Evolutionary conservation across 2,329 filamentous ascomycete genomes (phyloP).

Genomic region (Phyllosticta citribraziliensis): DNA sequence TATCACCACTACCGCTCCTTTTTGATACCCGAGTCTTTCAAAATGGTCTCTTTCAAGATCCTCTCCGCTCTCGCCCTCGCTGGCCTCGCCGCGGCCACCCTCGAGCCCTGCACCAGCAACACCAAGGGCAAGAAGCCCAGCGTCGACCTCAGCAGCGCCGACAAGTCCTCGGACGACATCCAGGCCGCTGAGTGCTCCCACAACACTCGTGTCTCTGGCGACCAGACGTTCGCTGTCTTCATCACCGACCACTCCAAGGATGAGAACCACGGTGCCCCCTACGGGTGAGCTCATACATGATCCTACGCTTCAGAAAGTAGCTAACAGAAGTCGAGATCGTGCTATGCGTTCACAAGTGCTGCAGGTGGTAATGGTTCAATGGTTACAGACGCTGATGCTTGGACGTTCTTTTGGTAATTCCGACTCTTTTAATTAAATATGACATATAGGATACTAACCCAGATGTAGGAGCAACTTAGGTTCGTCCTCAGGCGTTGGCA

Average conservation of each 20-base stretch:
- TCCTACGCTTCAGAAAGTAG: neutral
- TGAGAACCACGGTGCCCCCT: constrained; percentile 33
- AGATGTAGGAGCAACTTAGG: constrained; percentile 11
- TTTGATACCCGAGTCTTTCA: neutral
- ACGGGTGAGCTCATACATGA: constrained; percentile 22
- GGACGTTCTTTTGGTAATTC: neutral
- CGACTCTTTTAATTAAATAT: too few species aligned
- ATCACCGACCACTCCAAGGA: constrained; percentile 39
- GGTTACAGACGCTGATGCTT: neutral
- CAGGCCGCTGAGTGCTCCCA: constrained; percentile 35
- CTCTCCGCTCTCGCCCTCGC: constrained; percentile 12
- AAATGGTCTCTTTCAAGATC: constrained; percentile 1
- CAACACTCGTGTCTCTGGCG: constrained; percentile 29
- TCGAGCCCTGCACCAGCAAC: constrained; percentile 28
- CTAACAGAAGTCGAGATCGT: constrained; percentile 21
- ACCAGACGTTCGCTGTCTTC: constrained; percentile 32
- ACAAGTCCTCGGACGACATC: constrained; percentile 27
- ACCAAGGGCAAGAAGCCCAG: constrained; percentile 25
- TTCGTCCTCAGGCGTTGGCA: constrained; percentile 16
- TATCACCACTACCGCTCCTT: neutral
- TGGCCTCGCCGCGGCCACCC: constrained; percentile 21
- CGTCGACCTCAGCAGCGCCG: constrained; percentile 13
- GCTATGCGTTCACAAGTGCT: constrained; percentile 3
- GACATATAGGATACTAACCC: neutral
- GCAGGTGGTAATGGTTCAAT: neutral